Base-by-base conservation (phyloP, 164 flowering plant species). In the Stephania yunnanensis region DNA sequence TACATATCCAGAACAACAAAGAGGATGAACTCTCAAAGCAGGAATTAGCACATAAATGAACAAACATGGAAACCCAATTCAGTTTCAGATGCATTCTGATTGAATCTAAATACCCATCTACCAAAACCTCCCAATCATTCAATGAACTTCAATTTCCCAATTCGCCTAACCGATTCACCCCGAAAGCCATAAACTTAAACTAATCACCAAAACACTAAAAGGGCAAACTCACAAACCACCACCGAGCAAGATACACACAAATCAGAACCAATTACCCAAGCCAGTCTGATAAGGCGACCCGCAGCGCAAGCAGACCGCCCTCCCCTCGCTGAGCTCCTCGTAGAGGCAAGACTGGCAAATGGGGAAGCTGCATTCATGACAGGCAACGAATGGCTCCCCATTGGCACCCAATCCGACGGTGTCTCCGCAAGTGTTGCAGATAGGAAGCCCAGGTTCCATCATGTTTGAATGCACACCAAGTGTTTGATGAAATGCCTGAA, bases 401-500 rank as follows among this genome's bases (percentile, higher is more conserved):
- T 90, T 86, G 2, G 87, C 68, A 74, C 77, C 79, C 9, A 84
- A 44, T 45, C 94, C 94, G 2, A 92, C 81, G 1, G 84, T 80
- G 70, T 91, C 97, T 46, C 97, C 97, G 69, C 99, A 96, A 53
- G 87, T 81, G 77, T 83, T 80, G 84, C 99, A 96, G 4, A 80
- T 46, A 25, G 97, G 97, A 80, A 79, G 81, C 58, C 85, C 90
- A 48, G 97, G 86, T 20, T 85, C 85, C 97, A 92, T 91, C 97
- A 94, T 94, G 75, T 46, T 46, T 45, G 22, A 25, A 42, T 42
- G 58, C 10, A 68, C 44, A 19, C 9, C 10, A 17, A 13, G 58
- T 29, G 36, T 13, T 15, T 19, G 17, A 69, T 13, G 13, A 10
- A 19, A 13, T 53, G 19, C 61, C 19, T 19, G 5, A 53, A 12